Base-by-base conservation (phyloP, 2,329 filamentous ascomycete species). In the Alternaria sp. region DNA sequence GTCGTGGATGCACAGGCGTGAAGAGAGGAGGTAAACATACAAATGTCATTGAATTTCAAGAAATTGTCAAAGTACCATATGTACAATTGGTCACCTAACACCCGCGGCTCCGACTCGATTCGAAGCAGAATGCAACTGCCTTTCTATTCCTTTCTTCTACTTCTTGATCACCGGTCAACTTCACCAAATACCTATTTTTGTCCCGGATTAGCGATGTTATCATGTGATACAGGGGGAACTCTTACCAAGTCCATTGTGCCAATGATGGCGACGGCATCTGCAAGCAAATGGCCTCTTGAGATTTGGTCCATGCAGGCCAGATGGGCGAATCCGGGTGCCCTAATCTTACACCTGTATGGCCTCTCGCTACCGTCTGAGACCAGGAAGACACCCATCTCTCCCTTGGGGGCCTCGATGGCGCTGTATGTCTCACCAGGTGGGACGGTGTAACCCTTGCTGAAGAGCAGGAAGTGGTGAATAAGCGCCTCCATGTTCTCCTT, bases 401-500 rank as follows among this genome's bases (percentile, higher is more conserved):
- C 95, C 90, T 99, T 99, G 63, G 95, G 95, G n/a, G 96, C 95
- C 85, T 99, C 95, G 68, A 99, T 99, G 64, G 91, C 94, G 48
- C 91, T 94, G 86, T 99, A 99, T 6, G 95, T 99, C 86, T 99
- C 95, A 65, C 95, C 96, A 8, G 96, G 95, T 44, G 95, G 95
- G 4, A 99, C 95, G 45, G 93, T 88, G 82, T 99, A 99, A 61
- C 95, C 95, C 87, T 99, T 99, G 81, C 94, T 98, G 85, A 94
- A 99, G 55, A 99, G 89, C 69, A 99, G 84, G 87, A 99, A 99
- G 85, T 99, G 95, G 84, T 99, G 95, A 79, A 99, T 99, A 44
- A 99, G 88, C 40, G 95, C 94, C 84, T 99, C 95, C 96, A 99
- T 99, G 85, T 99, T 99, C 88, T 99, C 95, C 88, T 99, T 99